Conservation (phyloP, 768 basidiomycete genomes). For the Auriculariales sp. region DNA sequence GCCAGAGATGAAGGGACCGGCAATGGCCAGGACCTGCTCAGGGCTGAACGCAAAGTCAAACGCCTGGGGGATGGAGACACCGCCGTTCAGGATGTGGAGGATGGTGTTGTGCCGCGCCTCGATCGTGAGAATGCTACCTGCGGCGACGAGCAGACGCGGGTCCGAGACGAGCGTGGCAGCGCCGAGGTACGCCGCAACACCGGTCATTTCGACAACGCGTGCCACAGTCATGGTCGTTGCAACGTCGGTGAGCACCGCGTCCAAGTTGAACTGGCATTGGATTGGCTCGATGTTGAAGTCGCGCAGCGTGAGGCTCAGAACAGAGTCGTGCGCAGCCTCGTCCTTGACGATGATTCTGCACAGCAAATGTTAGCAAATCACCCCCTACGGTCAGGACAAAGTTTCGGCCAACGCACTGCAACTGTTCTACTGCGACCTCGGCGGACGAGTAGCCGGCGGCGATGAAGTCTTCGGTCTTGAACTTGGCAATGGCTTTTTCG, state of each 20-base stretch:
- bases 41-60: slow-evolving; percentile 67
- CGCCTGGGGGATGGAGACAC: slow-evolving; percentile 44
- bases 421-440: slow-evolving; percentile 42
- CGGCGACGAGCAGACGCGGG: slow-evolving; percentile 45
- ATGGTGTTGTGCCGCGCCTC: slow-evolving; percentile 77
- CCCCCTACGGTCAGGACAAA: neutral
- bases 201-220: slow-evolving; percentile 61
- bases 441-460: slow-evolving; percentile 47
- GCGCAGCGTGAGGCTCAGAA: slow-evolving; percentile 28
- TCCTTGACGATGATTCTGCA: slow-evolving; percentile 36
- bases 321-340: slow-evolving; percentile 36
- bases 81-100: slow-evolving; percentile 53
- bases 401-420: slow-evolving; percentile 18
- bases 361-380: neutral
- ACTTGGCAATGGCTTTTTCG: slow-evolving; percentile 45
- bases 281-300: slow-evolving; percentile 41
- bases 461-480: slow-evolving; percentile 46
- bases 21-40: slow-evolving; percentile 55
- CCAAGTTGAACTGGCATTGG: slow-evolving; percentile 58
- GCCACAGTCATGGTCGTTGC: slow-evolving; percentile 55
- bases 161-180: slow-evolving; percentile 49
- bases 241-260: slow-evolving; percentile 45
- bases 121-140: slow-evolving; percentile 59
- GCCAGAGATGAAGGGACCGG: slow-evolving; percentile 50
- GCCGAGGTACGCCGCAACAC: slow-evolving; percentile 66